phyloP scores from a whole-genome alignment of 441 rosid species.

The Brassica balearica region DNA sequence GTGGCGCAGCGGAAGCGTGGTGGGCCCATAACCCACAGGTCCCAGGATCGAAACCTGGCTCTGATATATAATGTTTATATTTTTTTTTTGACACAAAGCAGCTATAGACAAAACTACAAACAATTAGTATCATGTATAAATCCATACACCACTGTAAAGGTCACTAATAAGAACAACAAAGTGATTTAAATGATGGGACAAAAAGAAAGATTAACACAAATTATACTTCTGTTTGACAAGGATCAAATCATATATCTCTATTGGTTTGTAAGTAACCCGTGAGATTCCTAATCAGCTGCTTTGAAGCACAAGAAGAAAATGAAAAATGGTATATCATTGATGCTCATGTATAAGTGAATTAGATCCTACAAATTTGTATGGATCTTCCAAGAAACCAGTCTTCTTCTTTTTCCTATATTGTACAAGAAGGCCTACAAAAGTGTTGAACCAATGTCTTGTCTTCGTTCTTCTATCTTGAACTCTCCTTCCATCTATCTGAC shows the following conservation, averaged over 20 bases:
- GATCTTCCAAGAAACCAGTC: slow-evolving; percentile 2
- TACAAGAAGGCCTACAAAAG: slow-evolving; percentile 38
- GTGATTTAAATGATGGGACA: slow-evolving; percentile 5
- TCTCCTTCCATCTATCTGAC: slow-evolving; percentile 47
- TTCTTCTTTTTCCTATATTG: slow-evolving; percentile 33
- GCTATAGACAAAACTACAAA: neutral
- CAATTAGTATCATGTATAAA: neutral
- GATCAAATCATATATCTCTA: slow-evolving; percentile 24
- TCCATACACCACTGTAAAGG: neutral
- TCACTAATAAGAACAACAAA: slow-evolving; percentile 2
- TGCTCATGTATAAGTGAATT: slow-evolving; percentile 28
- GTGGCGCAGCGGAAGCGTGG: slow-evolving; percentile 99
- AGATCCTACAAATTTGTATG: neutral
- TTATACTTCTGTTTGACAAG: neutral
- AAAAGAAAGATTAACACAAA: neutral
- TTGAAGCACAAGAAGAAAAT: neutral
- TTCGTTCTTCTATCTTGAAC: slow-evolving; percentile 23
- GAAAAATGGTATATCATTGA: slow-evolving; percentile 31
- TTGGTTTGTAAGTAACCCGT: neutral
- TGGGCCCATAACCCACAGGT: slow-evolving; percentile 98
- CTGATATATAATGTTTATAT: slow-evolving; percentile 46
- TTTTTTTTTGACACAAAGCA: no score
- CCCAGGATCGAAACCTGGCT: slow-evolving; percentile 96
- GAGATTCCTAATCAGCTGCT: slow-evolving; percentile 14
- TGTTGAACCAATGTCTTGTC: slow-evolving; percentile 28